Base-by-base conservation (phyloP, 768 basidiomycete genomes). In the Sarcodon sp. region DNA sequence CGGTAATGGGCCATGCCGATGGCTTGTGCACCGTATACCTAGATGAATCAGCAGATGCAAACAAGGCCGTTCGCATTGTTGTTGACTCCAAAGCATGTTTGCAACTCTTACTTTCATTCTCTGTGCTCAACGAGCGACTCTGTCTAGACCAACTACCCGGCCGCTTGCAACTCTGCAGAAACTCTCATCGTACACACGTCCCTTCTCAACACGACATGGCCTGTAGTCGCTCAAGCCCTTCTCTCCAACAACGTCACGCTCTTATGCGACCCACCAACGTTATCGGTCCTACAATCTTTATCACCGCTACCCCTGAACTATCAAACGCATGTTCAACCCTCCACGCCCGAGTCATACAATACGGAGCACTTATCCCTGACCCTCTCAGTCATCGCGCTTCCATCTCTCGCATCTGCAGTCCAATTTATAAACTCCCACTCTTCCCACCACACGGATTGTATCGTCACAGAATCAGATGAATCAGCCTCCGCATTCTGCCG, bases 1-100 rank as follows among this genome's bases (percentile, higher is more conserved):
- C 96, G 2, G 96, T 99, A 39, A 97, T 99, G 92, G 96, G 96
- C 1, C 96, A 99, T 59, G 93, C 96, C 6, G 96, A 99, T 63
- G 96, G 96, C 1, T 67, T 98, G 7, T 99, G 96, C 62, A 77
- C 80, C 15, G 79, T 96, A 5, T 98, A 83, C 62, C 66, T 99
- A 5, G 94, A 99, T 62, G 81, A 86, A 55, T 69, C 72, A 31
- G 93, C 93, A 0, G 77, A 86, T 54, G 56, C 68, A 35, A 75
- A 79, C 49, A 98, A 92, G 62, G 90, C 93, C 0, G 67, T 83
- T 36, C 72, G 90, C 16, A 71, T 99, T 6, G 79, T 82, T 0
- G 66, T 94, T 3, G 96, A 99, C 61, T 84, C 91, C 27, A 99
- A 99, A 75, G 94, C 92, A 54, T 33, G 68, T 54, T 11, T 12